phyloP scores from a whole-genome alignment of 257 asterid species.

The Nicotiana attenuata region DNA sequence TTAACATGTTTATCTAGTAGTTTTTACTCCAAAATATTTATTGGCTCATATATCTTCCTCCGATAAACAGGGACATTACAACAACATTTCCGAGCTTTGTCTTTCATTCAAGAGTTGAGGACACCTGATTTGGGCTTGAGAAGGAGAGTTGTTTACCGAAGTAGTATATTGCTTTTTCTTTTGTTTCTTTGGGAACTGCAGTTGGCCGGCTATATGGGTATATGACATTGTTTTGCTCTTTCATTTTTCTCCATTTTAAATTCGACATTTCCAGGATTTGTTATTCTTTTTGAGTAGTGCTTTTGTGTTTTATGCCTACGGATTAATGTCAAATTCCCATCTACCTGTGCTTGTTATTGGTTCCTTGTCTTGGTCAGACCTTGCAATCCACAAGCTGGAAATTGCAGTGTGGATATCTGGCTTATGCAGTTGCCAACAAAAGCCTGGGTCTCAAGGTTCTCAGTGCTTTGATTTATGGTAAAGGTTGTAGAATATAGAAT shows the following conservation, averaged over 20 bases:
- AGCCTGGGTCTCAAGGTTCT: not conserved
- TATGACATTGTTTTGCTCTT: not conserved
- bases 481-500: too few relatives aligned
- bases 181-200: not conserved
- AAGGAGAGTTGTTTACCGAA: not conserved
- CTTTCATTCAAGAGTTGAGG: constrained; percentile 92
- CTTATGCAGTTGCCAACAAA: not conserved
- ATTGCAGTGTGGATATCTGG: not conserved
- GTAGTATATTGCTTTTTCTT: not conserved
- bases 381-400: not conserved
- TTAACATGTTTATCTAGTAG: not conserved
- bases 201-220: not conserved
- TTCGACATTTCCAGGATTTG: not conserved
- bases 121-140: constrained; percentile 45
- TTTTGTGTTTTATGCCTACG: not conserved
- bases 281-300: not conserved
- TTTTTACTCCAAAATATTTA: not conserved
- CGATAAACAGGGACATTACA: constrained; percentile 46
- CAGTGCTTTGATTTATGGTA: not conserved
- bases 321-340: not conserved
- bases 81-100: constrained; percentile 96
- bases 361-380: not conserved
- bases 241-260: not conserved
- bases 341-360: not conserved
- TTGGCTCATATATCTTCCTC: not conserved